Percentiles rank a stretch among this genome's conserved stretches.
Evolutionary conservation across 2,329 filamentous ascomycete genomes (phyloP).

Genomic region (Cordyceps cateniannulata): DNA sequence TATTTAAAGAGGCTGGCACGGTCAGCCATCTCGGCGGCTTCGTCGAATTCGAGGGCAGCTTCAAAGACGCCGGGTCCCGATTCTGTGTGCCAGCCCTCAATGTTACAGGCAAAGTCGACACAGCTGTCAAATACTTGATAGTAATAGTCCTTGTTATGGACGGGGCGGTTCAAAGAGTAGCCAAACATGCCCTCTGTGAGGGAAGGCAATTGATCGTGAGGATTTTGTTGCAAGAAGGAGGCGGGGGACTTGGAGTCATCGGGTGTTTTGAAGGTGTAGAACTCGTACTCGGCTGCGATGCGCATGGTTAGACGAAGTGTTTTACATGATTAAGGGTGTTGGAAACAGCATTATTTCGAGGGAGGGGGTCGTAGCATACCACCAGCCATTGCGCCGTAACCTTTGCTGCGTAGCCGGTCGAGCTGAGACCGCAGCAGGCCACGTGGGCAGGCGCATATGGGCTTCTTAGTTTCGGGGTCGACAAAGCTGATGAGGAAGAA

Average conservation of each 20-base stretch:
- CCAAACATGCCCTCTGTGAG: slow-evolving; percentile 95
- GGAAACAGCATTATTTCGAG: too few relatives aligned
- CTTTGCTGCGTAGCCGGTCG: slow-evolving; percentile 58
- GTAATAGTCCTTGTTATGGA: slow-evolving; percentile 89
- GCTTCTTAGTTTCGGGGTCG: slow-evolving; percentile 68
- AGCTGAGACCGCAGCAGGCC: slow-evolving; percentile 64
- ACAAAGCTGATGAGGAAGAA: slow-evolving; percentile 72
- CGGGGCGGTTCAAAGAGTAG: slow-evolving; percentile 79
- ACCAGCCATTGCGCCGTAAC: slow-evolving; percentile 83
- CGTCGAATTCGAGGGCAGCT: slow-evolving; percentile 85
- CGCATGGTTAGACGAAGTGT: neutral
- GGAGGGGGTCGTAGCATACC: slow-evolving; percentile 46
- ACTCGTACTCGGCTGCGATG: slow-evolving; percentile 80
- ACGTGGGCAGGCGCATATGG: slow-evolving; percentile 72
- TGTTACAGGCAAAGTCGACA: slow-evolving; percentile 67
- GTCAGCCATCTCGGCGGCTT: slow-evolving; percentile 86
- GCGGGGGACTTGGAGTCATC: slow-evolving; percentile 58
- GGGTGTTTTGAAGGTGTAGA: slow-evolving; percentile 82
- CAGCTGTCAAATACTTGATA: slow-evolving; percentile 82
- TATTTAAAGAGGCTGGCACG: slow-evolving; percentile 92
- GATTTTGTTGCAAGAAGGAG: slow-evolving; percentile 65
- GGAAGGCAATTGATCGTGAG: slow-evolving; percentile 65
- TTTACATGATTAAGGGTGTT: neutral
- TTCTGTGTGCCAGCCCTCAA: slow-evolving; percentile 95
- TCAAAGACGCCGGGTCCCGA: slow-evolving; percentile 92